Conservation (phyloP, 805 yeast species). For the Starmerella stigmatis region DNA sequence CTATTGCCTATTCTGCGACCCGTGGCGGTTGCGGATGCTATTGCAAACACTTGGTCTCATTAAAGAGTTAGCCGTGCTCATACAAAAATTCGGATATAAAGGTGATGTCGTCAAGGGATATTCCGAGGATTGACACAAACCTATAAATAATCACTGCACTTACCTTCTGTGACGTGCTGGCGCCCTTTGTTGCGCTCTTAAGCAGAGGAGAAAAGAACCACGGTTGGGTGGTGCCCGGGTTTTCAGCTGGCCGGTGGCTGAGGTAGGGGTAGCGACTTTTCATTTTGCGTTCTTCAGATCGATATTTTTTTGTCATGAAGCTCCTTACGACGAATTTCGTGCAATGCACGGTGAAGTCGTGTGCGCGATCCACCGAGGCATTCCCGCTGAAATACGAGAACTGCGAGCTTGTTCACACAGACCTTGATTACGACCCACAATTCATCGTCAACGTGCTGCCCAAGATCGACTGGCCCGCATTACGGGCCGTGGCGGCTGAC, state of each 20-base stretch:
- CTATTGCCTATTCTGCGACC: too few species aligned
- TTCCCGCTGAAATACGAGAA: conserved; percentile 69
- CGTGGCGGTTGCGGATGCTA: too few species aligned
- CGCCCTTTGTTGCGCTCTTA: too few species aligned
- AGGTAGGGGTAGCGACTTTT: conserved; percentile 6
- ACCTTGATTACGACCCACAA: conserved; percentile 69
- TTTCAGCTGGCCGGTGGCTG: background rate
- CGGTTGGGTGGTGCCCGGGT: background rate
- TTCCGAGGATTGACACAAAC: conserved; percentile 29
- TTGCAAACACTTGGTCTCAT: too few species aligned
- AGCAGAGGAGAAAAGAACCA: too few species aligned
- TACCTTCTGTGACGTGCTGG: conserved; percentile 1
- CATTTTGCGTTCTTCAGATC: background rate
- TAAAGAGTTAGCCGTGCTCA: conserved; percentile 1
- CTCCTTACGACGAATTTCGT: conserved; percentile 93
- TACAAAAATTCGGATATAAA: conserved; percentile 1
- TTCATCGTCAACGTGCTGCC: conserved; percentile 67
- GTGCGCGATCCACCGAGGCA: conserved; percentile 61
- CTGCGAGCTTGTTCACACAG: conserved; percentile 65
- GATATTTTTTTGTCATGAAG: conserved; percentile 46
- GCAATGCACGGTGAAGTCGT: conserved; percentile 77
- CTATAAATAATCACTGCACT: conserved; percentile 7
- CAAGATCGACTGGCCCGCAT: conserved; percentile 81
- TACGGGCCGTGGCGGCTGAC: conserved; percentile 65
- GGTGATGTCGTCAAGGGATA: conserved; percentile 9